These are phyloP conservation scores for Dactylellina cionopaga DNA, from an alignment of 2,329 filamentous ascomycete species.

Conservation along the genomic window DNA sequence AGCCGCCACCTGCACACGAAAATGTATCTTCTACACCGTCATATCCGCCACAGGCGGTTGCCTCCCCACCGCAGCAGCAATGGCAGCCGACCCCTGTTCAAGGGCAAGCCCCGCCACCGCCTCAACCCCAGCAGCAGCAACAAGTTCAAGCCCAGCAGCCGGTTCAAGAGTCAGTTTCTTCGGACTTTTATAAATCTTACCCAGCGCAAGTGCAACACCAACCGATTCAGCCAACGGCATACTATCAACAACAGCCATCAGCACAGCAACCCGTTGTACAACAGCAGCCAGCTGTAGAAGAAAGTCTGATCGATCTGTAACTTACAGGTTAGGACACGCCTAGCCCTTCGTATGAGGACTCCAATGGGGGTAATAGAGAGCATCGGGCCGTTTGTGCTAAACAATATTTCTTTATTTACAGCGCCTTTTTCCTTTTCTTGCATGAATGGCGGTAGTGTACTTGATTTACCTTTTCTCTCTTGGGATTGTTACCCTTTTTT, in stretches of 20 bases:
- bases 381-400: too few species aligned
- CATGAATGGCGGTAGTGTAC: too few species aligned
- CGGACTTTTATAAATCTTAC: conserved; percentile 59
- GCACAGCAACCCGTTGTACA: conserved; percentile 52
- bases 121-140: conserved; percentile 61
- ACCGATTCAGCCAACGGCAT: too few species aligned
- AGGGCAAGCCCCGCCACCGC: conserved; percentile 59
- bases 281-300: conserved; percentile 68
- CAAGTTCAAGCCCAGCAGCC: conserved; percentile 59
- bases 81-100: conserved; percentile 21
- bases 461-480: too few species aligned
- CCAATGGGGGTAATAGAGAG: too few species aligned
- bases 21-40: conserved; percentile 25
- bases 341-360: too few species aligned
- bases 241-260: conserved; percentile 50
- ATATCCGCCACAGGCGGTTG: conserved; percentile 17
- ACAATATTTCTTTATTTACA: too few species aligned
- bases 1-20: conserved; percentile 12
- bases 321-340: too few species aligned
- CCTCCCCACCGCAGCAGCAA: conserved; percentile 7
- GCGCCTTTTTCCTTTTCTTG: too few species aligned
- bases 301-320: conserved; percentile 81
- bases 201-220: conserved; percentile 61
- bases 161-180: conserved; percentile 32
- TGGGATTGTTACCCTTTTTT: too few species aligned